phyloP scores from a whole-genome alignment of 2,329 filamentous ascomycete genomes.

The Pseudogymnoascus pannorum region DNA sequence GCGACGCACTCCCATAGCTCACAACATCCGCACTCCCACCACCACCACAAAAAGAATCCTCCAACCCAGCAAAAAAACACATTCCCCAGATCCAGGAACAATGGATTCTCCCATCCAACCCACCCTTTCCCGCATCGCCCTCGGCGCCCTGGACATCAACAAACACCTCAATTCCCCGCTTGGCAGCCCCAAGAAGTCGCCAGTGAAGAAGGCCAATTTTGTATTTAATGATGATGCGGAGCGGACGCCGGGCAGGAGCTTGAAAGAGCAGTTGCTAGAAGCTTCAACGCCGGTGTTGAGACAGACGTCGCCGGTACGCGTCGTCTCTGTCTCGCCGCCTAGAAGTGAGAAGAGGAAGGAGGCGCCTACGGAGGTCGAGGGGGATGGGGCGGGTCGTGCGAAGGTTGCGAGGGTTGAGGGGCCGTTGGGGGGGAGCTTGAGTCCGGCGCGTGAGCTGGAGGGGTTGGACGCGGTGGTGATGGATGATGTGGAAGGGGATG shows the following conservation, averaged over 20 bases:
- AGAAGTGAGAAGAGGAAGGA: slow-evolving; percentile 1
- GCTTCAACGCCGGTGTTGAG: neutral
- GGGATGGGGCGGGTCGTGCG: neutral
- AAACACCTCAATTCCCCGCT: slow-evolving; percentile 5
- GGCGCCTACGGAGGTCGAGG: neutral
- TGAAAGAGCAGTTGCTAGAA: neutral
- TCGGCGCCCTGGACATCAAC: slow-evolving; percentile 12
- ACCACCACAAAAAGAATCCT: neutral
- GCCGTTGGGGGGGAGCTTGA: neutral
- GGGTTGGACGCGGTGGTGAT: neutral
- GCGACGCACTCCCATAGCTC: neutral
- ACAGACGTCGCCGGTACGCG: neutral
- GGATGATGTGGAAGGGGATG: neutral
- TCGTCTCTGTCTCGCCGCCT: neutral
- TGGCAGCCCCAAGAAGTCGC: neutral
- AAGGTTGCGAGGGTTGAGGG: neutral
- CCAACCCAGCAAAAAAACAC: neutral
- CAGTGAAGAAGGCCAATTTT: neutral
- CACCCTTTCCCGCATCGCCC: neutral
- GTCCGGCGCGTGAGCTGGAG: neutral
- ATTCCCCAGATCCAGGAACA: neutral
- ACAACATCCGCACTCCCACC: neutral
- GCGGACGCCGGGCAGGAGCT: neutral
- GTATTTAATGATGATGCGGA: neutral
- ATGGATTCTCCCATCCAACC: neutral